Evolutionary conservation across 1,284 basidiomycete genomes (phyloP), one percentile per base, ranked within the genome.

Genomic region (Fomitopsis schrenkii): DNA sequence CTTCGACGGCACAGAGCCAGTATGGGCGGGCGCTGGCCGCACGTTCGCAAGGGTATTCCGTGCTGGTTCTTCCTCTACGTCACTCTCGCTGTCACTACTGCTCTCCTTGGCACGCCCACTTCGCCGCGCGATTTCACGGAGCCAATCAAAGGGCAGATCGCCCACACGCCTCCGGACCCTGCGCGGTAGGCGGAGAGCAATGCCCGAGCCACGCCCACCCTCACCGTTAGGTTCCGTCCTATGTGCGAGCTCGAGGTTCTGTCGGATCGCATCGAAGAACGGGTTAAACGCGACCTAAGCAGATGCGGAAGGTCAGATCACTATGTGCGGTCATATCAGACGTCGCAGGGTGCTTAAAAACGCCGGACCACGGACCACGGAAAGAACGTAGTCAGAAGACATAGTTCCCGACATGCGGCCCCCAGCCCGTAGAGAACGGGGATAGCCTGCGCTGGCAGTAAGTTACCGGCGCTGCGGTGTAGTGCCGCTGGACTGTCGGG

Each of bases 221-320:
- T 63, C 19, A 4, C 61, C 58, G 2, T 63, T 57, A 15, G 62
- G 41, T n/a, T 64, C 66, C 19, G 93, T 89, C 9, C 93, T 94
- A 58, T 93, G 89, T 12, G 88, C 86, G 40, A 97, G 84, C 77
- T 99, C 97, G 17, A 90, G 76, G 70, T 98, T 97, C 75, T 99
- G 97, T 36, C 97, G 90, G 68, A 99, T 94, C 69, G 94, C 91
- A 76, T 99, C 95, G 68, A 95, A 96, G 76, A 96, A 96, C 4
- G 94, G 94, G 72, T 95, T 95, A 57, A 81, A 86, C 2, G 88
- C 84, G 50, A 73, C 71, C 71, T 71, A 58, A 40, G 54, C 8
- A 42, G 19, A 36, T 22, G 36, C n/a, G 17, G 17, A 38, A 33
- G 48, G 9, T 30, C 48, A 5, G 19, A 22, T 33, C 12, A 30